Evolutionary conservation across 192 early-diverging fungal species (phyloP), one percentile per base, ranked within the genome.

Genomic region (Paraglomus brasilianum): DNA sequence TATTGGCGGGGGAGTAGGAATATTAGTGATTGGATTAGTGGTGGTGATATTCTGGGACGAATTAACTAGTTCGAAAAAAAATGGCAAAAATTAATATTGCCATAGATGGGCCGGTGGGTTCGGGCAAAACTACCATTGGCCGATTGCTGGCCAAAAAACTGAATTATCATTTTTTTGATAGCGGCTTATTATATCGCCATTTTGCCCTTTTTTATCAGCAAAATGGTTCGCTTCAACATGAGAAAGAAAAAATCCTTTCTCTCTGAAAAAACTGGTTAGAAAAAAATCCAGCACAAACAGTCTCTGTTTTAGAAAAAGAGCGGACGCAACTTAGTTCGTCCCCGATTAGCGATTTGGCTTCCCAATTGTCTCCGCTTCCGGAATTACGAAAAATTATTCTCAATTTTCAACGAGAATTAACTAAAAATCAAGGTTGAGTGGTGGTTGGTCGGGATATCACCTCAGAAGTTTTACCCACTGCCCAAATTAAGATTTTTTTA

Each of bases 111-210:
- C 89, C 89, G 14, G 85, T 84, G 10, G 92, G 89, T 8, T 76
- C 77, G 5, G 91, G 91, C 17, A 91, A 92, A 75, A 90, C 86
- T 39, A 90, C 89, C 0, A 89, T 92, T 43, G 71, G 89, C 41
- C 80, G 89, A 30, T 77, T 96, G 24, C 75, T 97, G 44, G 58
- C 58, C 1, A 5, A 14, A 11, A 4, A 44, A 40, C 17, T 61
- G 17, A 41, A 41, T 43, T 61, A 61, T 61, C 38, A 61, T 4
- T 61, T 61, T 61, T 39, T 61, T 5, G 58, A 61, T 42, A 61
- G 58, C 19, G 42, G 58, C 44, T 42, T 61, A 61, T 61, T 61
- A 39, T 61, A n/a, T 42, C 58, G 58, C 15, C 58, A 61, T 61
- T 61, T 61, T 42, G 58, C 58, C 40, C 38, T 9, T 8, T 61